Evolutionary conservation across 306 rosid genomes (phyloP), one percentile per base, ranked within the genome.

Genomic region (Ormosia emarginata): DNA sequence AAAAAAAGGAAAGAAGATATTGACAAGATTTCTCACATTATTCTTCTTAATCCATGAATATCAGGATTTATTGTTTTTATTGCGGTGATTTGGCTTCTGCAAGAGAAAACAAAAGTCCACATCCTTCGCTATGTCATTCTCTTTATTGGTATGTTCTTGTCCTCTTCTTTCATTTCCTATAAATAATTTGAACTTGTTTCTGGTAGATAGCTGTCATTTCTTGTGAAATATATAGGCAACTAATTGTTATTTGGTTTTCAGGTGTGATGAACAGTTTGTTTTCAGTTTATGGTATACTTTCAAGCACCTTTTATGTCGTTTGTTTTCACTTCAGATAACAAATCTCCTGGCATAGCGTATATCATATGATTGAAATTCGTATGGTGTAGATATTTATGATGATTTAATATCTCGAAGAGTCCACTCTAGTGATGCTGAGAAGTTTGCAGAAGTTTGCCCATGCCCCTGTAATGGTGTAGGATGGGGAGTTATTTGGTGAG

Each of bases 201-300:
- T 74, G 64, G 72, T 41, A 14, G 58, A 50, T 17, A 50, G 59
- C 13, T 44, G 49, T 34, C 24, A 43, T 81, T 67, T 71, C 65
- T 65, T 82, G 75, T 57, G 76, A 62, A 47, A 81, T 36, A 46
- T 30, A 66, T 24, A 39, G 53, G 61, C 18, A 55, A 59, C 88
- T 89, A 59, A 78, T 72, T 76, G 57, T 78, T 56, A 75, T 76
- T 83, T 83, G 40, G 66, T 84, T 87, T 88, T 85, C 93, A 95
- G 99, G 99, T 79, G 99, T 95, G 84, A 95, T 95, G 99, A 95
- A 95, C 91, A 93, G 99, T 81, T 88, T 95, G 90, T 95, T 95
- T 84, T 95, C 99, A 29, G 98, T 95, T 69, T 95, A 95, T 24
- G 98, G 99, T 95, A 91, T 66, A 12, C 78, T 77, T 68, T 78